Evolutionary conservation across 1,284 basidiomycete species (phyloP), one percentile per base, ranked within the genome.

Genomic region (Sporisorium graminicola): DNA sequence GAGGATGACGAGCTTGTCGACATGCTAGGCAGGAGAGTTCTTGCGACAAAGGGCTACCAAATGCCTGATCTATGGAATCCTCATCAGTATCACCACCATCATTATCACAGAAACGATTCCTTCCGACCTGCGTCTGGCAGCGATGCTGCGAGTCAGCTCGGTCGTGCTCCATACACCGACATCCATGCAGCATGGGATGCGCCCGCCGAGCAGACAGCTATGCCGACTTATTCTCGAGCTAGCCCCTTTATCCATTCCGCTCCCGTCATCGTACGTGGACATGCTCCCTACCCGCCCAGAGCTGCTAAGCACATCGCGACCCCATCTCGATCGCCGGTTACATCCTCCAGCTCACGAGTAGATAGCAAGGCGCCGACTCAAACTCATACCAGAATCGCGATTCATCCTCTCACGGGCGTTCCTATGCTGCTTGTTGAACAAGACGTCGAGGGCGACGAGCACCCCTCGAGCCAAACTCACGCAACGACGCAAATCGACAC

Each of bases 1-100:
- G 75, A 79, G n/a, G 61, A 81, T 33, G 79, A 81, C 1, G 47
- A 74, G 43, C 65, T 81, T 10, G 46, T 76, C 13, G 65, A 79
- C 24, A 56, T 77, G 42, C 69, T 81, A 44, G 79, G 79, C 0
- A 64, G 73, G 16, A 66, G 79, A 18, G 40, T 81, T 5, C 68
- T 81, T 6, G 74, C 79, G 1, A 56, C 69, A 13, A 57, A 59
- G 4, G 79, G 79, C 3, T 54, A 78, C 27, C 74, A 76, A 24
- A 56, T 81, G 4, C 50, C 52, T 14, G 70, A 74, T 31, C 33
- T 66, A 40, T 72, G 65, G 69, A 40, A 54, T 7, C 58, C 60
- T 33, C 65, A 58, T 26, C 49, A 61, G 10, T 26, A 60, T 18
- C 42, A 43, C 26, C 59, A 66, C 9, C 49, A 29, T 31, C 40